Base-by-base conservation (phyloP, 768 basidiomycete genomes). In the Chalciporus chontae region DNA sequence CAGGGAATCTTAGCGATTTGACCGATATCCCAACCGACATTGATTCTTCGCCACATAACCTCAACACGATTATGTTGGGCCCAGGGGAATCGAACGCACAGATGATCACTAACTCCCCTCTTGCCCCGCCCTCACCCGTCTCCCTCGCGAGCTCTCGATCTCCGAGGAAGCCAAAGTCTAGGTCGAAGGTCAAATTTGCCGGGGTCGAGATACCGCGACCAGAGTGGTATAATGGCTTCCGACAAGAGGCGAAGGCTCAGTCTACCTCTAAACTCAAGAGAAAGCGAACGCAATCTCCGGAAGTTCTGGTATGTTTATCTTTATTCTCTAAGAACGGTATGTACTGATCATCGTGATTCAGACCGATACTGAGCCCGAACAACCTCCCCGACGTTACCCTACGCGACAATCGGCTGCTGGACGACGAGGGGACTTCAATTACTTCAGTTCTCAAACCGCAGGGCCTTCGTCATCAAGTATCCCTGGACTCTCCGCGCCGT, bases 21-120 rank as follows among this genome's bases (percentile, higher is more conserved):
- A 67, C 68, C 6, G 68, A 68, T 17, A 60, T 69, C 23, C 48
- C 59, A 47, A 57, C 61, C 17, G 66, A 67, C 17, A 8, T 44
- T 23, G 51, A 45, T 38, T 60, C 55, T 19, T 43, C 65, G 15
- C 43, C 56, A 21, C 42, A 17, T 10, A 42, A 46, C 37, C 37
- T 39, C 14, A 14, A 15, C n/a, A 18, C 19, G n/a, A n/a, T n/a
- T 32, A n/a, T 43, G 10, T 34, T 45, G 5, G 19, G 19, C 24
- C 26, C 43, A 5, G 36, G 49, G 15, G n/a, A n/a, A n/a, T n/a
- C n/a, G n/a, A 31, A 29, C 10, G 45, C 34, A 38, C 53, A 27
- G 4, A 24, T 15, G 29, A 29, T 48, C 19, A 34, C 47, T 18
- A 38, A 40, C 13, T 9, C 36, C 17, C 36, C 47, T 9, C 39